Evolutionary conservation across 2,329 filamentous ascomycete species (phyloP).

Genomic region (Talaromyces sp.): DNA sequence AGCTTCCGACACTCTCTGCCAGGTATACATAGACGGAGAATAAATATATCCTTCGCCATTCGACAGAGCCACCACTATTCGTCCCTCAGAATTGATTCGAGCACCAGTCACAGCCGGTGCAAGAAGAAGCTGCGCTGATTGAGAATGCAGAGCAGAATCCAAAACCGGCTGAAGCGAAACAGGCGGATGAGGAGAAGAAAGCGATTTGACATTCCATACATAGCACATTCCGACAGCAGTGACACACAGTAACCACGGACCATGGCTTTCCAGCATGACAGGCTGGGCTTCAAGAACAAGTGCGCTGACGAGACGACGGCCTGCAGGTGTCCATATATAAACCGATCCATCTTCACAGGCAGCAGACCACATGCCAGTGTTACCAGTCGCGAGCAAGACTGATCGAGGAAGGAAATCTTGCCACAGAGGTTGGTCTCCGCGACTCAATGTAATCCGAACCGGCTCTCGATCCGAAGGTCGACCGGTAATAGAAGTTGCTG

Average conservation of each 20-base stretch:
- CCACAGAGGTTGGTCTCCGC: constrained; percentile 78
- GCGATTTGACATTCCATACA: constrained; percentile 85
- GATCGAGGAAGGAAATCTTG: constrained; percentile 86
- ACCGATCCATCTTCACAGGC: constrained; percentile 89
- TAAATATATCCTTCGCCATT: constrained; percentile 96
- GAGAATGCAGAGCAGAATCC: constrained; percentile 74
- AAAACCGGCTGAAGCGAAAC: constrained; percentile 83
- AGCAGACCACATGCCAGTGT: constrained; percentile 83
- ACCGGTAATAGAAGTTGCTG: constrained; percentile 54
- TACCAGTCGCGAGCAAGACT: constrained; percentile 86
- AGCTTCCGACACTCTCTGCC: constrained; percentile 91
- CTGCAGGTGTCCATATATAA: constrained; percentile 88
- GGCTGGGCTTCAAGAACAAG: constrained; percentile 87
- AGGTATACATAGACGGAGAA: constrained; percentile 75
- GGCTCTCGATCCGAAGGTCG: constrained; percentile 67
- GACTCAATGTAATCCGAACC: constrained; percentile 74
- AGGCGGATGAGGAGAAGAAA: constrained; percentile 81
- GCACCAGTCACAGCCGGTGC: constrained; percentile 86
- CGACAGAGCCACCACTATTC: constrained; percentile 81
- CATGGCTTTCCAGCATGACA: constrained; percentile 85
- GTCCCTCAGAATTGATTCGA: constrained; percentile 80
- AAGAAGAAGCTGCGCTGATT: constrained; percentile 71
- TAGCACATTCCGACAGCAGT: constrained; percentile 84
- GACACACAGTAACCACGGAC: constrained; percentile 84
- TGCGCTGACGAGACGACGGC: constrained; percentile 76